Conservation (phyloP, 176 grass and related monocot genomes). For the Musa itinerans region DNA sequence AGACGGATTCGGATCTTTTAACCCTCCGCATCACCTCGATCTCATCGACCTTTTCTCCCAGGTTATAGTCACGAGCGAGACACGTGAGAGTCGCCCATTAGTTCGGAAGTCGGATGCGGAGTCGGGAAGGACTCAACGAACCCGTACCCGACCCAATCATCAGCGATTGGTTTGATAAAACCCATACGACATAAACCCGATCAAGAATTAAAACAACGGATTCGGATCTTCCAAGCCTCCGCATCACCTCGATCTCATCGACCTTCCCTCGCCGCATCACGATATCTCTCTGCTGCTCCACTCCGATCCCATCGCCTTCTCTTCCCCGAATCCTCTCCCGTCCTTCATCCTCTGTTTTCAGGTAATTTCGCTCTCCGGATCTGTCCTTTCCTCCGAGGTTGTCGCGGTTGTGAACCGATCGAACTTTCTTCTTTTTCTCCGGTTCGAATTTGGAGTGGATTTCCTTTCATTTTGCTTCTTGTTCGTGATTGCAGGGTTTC, state of each 20-base stretch:
- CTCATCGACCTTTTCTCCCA: background rate
- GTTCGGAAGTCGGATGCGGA: too few species aligned
- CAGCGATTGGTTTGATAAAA: background rate
- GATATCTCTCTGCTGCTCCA: background rate
- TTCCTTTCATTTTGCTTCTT: background rate
- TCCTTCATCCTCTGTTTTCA: background rate
- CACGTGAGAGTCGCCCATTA: too few species aligned
- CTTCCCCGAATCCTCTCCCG: background rate
- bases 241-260: conserved; percentile 2
- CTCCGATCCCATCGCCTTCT: background rate
- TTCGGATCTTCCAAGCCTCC: background rate
- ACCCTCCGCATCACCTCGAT: background rate
- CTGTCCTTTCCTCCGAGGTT: background rate
- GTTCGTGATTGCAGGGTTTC: background rate
- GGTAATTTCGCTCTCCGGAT: conserved; percentile 1
- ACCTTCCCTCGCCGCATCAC: background rate
- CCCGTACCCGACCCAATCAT: too few species aligned
- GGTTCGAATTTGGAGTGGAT: background rate
- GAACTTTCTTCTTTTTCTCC: background rate
- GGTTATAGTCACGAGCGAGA: too few species aligned
- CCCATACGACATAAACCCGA: background rate
- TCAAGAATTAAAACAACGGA: background rate
- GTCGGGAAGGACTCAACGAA: too few species aligned
- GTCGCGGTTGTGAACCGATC: background rate
- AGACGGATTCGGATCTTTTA: background rate